Evolutionary conservation across 331 rosid species (phyloP).

Genomic region (Malus hybrid): DNA sequence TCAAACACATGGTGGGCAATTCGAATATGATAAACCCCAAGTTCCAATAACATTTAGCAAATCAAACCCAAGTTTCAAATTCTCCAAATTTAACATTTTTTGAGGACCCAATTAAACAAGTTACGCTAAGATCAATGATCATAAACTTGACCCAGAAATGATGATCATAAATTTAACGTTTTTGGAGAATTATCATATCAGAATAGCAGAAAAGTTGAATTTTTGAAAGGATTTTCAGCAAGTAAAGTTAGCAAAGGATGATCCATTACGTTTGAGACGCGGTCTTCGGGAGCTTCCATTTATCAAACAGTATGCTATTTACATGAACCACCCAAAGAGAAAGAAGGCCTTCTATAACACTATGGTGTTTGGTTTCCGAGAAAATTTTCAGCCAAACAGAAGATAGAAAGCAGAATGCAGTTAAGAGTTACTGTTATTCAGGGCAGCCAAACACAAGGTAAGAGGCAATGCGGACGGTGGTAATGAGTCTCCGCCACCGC

Average conservation of each 20-base stretch:
- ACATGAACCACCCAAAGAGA: background rate
- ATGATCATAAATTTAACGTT: background rate
- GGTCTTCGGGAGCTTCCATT: conserved; percentile 27
- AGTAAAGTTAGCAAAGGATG: background rate
- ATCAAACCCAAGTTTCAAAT: background rate
- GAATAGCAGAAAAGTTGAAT: background rate
- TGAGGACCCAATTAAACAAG: background rate
- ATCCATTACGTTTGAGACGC: background rate
- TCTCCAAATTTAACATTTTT: background rate
- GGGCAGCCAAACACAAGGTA: background rate
- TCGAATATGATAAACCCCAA: background rate
- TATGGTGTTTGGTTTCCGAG: background rate
- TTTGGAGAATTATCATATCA: background rate
- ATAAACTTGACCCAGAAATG: background rate
- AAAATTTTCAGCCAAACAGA: background rate
- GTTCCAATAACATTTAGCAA: background rate
- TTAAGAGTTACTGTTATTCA: background rate
- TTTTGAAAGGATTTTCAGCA: background rate
- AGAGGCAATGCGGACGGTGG: background rate
- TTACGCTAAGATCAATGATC: background rate
- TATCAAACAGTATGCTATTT: background rate
- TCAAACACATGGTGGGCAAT: conserved; percentile 1
- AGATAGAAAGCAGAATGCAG: background rate
- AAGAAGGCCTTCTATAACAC: background rate
- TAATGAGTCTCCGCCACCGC: background rate